phyloP scores from a whole-genome alignment of 2,329 filamentous ascomycete species.

The Sclerotinia spermophila region DNA sequence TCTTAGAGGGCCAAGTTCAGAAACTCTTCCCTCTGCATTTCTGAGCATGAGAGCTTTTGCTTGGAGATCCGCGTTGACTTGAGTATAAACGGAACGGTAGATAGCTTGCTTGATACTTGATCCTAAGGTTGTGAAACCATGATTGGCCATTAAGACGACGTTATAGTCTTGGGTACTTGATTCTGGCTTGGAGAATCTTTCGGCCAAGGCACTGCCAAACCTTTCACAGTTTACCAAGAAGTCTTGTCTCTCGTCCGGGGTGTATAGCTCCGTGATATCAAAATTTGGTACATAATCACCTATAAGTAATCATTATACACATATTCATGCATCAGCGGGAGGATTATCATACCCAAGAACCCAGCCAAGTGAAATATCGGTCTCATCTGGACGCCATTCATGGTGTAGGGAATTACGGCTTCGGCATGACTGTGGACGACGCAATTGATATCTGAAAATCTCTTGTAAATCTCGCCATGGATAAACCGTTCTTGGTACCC shows the following conservation, averaged over 20 bases:
- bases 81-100: conserved; percentile 44
- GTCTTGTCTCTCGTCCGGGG: conserved; percentile 35
- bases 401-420: conserved; percentile 43
- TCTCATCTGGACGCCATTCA: conserved; percentile 41
- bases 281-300: conserved; percentile 35
- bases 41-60: conserved; percentile 38
- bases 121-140: conserved; percentile 44
- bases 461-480: conserved; percentile 46
- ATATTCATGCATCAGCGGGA: neutral
- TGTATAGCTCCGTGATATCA: conserved; percentile 36
- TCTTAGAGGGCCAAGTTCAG: neutral
- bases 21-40: neutral
- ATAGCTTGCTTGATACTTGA: conserved; percentile 41
- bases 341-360: conserved; percentile 39
- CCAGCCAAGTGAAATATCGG: conserved; percentile 44
- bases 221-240: conserved; percentile 40
- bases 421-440: conserved; percentile 46
- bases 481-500: conserved; percentile 46
- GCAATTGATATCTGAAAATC: conserved; percentile 39
- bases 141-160: conserved; percentile 45
- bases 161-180: conserved; percentile 27
- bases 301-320: conserved; percentile 16
- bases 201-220: conserved; percentile 39
- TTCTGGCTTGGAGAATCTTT: conserved; percentile 33
- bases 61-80: conserved; percentile 43